Conservation (phyloP, 179 eudicot species). For the Actinidia chinensis region DNA sequence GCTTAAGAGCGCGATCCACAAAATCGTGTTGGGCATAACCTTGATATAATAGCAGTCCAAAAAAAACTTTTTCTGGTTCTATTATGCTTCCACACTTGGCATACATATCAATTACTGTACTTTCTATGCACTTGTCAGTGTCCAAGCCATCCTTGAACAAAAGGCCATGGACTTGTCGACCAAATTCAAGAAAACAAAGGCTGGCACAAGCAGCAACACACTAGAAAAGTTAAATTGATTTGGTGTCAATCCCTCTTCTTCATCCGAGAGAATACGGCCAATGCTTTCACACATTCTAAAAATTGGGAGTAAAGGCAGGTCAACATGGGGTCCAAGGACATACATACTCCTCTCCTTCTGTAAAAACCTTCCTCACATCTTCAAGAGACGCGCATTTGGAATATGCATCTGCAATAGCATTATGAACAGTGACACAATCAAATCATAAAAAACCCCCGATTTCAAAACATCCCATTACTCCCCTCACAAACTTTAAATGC, state of each 20-base stretch:
- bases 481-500: conserved; percentile 19
- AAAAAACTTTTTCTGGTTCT: conserved; percentile 23
- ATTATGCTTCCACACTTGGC: conserved; percentile 31
- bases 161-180: conserved; percentile 32
- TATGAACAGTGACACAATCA: conserved; percentile 17
- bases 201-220: conserved; percentile 30
- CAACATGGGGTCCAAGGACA: conserved; percentile 32
- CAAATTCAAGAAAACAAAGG: conserved; percentile 30
- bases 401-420: conserved; percentile 38
- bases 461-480: conserved; percentile 31
- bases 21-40: conserved; percentile 27
- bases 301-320: conserved; percentile 20
- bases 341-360: conserved; percentile 19
- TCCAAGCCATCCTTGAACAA: conserved; percentile 23
- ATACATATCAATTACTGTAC: conserved; percentile 36
- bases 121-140: conserved; percentile 20
- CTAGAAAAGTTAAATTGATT: conserved; percentile 27
- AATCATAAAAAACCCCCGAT: conserved; percentile 24
- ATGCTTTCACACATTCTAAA: conserved; percentile 27
- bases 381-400: conserved; percentile 32
- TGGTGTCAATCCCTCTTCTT: conserved; percentile 26
- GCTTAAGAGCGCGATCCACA: conserved; percentile 23
- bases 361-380: conserved; percentile 28
- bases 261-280: conserved; percentile 23
- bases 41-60: conserved; percentile 30